Evolutionary conservation across 306 rosid genomes (phyloP), one percentile per base, ranked within the genome.

Genomic region (Begonia fuchsioides): DNA sequence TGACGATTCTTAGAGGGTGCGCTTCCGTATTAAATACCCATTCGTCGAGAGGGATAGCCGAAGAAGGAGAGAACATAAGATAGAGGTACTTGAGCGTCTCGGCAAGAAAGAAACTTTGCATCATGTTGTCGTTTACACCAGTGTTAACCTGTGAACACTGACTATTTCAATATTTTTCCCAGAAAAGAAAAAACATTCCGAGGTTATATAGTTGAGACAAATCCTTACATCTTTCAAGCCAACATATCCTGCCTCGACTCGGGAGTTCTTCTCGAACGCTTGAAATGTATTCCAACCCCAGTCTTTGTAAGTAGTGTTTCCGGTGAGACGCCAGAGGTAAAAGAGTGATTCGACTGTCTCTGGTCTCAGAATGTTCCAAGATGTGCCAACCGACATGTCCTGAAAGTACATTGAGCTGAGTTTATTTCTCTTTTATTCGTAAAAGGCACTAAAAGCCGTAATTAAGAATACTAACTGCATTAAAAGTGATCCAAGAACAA

Each of bases 281-380:
- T 82, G 94, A 68, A 92, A 92, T 67, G 86, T 92, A 61, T 92
- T 86, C 99, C 99, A 92, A 60, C 96, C 96, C 99, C 99, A 92
- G 54, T 92, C 99, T 73, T 79, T 86, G 75, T 79, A 92, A 49
- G 99, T 92, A 80, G 75, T 73, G 67, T 92, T 92, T 57, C 96
- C 99, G 43, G 99, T 86, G 49, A 92, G 50, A 39, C 96, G 96
- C 93, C 94, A 92, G 19, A 92, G 86, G 73, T 92, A 92, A 57
- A 92, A 92, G 50, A 92, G 94, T 32, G 99, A 92, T 58, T 92
- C 99, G 17, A 92, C 60, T 4, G 99, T 92, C 83, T 92, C 99
- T 3, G 96, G 99, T 73, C 99, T 86, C 64, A 82, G 56, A 61
- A 92, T 85, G 71, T 92, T 92, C 99, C 99, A 92, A 40, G 99